A percentile compares a stretch with the other conserved stretches of the same genome.
phyloP scores from a whole-genome alignment of 257 asterid genomes.

The Prunella vulgaris region DNA sequence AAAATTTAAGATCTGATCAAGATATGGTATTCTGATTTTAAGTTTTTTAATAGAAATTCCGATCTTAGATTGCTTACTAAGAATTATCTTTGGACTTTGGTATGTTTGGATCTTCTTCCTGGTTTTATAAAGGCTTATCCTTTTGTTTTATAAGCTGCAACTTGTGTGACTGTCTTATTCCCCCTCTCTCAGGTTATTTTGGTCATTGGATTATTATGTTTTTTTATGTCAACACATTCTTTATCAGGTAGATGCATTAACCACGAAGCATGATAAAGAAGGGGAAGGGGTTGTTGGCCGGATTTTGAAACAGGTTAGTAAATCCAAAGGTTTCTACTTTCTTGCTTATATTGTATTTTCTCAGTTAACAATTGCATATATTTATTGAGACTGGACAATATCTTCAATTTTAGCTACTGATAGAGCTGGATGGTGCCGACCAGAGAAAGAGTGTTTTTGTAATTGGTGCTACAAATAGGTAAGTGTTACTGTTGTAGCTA shows the following conservation, averaged over 20 bases:
- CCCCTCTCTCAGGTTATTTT: background rate
- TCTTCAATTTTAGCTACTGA: constrained; percentile 55
- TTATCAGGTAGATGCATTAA: constrained; percentile 74
- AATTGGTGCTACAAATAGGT: constrained; percentile 96
- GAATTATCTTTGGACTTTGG: background rate
- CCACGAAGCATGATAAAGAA: constrained; percentile 69
- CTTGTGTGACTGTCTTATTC: background rate
- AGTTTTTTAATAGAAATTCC: background rate
- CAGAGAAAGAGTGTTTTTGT: constrained; percentile 68
- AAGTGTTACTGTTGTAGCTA: background rate
- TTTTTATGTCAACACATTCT: background rate
- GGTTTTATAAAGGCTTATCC: background rate
- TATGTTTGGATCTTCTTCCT: background rate
- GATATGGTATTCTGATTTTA: background rate
- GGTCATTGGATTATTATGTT: background rate
- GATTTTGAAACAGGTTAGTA: constrained; percentile 61
- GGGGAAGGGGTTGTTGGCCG: constrained; percentile 85
- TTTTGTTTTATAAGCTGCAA: background rate
- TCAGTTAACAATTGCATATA: background rate
- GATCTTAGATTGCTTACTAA: background rate
- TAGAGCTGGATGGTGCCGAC: constrained; percentile 86
- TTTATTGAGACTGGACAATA: background rate
- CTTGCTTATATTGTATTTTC: background rate
- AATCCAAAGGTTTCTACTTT: background rate
- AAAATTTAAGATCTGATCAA: background rate